A percentile compares a stretch with the other conserved stretches of the same genome.
phyloP scores from a whole-genome alignment of 805 yeast species.

The Clavispora carvajalis region DNA sequence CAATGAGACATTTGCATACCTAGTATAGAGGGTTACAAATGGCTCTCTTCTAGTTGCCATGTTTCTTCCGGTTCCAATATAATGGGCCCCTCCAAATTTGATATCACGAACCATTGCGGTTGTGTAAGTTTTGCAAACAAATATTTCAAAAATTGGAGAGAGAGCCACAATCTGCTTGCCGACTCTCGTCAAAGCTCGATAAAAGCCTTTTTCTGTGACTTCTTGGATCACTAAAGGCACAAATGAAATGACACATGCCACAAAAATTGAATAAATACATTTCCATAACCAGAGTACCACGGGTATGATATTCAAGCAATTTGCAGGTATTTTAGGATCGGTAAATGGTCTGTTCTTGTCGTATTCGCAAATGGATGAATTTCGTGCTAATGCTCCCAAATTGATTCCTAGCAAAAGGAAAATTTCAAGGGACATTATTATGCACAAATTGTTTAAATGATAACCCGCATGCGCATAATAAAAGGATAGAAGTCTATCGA shows the following conservation, averaged over 20 bases:
- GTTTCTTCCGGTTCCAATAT: slow-evolving; percentile 83
- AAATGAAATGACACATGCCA: slow-evolving; percentile 76
- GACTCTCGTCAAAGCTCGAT: slow-evolving; percentile 69
- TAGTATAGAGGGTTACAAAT: slow-evolving; percentile 65
- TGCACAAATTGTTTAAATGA: slow-evolving; percentile 76
- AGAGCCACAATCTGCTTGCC: slow-evolving; percentile 62
- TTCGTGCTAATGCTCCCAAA: slow-evolving; percentile 68
- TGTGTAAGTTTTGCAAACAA: slow-evolving; percentile 75
- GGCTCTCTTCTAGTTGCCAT: slow-evolving; percentile 79
- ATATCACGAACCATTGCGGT: slow-evolving; percentile 66
- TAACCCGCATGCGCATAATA: slow-evolving; percentile 86
- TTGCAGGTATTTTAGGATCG: slow-evolving; percentile 59
- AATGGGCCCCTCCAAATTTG: slow-evolving; percentile 81
- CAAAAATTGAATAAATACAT: slow-evolving; percentile 74
- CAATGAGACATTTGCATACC: slow-evolving; percentile 78
- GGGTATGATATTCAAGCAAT: slow-evolving; percentile 71
- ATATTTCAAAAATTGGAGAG: slow-evolving; percentile 80
- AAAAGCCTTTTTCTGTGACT: slow-evolving; percentile 74
- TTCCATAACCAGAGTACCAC: slow-evolving; percentile 79
- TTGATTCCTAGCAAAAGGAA: slow-evolving; percentile 68
- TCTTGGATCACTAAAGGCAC: slow-evolving; percentile 77
- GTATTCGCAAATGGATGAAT: slow-evolving; percentile 63
- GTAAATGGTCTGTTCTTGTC: slow-evolving; percentile 62
- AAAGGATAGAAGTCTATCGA: slow-evolving; percentile 77
- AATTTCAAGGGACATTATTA: slow-evolving; percentile 67